Percentiles rank a stretch among this genome's conserved stretches.
These are phyloP conservation scores for Gypsophila paniculata DNA, from an alignment of 179 eudicot genomes.

Conservation along the genomic window DNA sequence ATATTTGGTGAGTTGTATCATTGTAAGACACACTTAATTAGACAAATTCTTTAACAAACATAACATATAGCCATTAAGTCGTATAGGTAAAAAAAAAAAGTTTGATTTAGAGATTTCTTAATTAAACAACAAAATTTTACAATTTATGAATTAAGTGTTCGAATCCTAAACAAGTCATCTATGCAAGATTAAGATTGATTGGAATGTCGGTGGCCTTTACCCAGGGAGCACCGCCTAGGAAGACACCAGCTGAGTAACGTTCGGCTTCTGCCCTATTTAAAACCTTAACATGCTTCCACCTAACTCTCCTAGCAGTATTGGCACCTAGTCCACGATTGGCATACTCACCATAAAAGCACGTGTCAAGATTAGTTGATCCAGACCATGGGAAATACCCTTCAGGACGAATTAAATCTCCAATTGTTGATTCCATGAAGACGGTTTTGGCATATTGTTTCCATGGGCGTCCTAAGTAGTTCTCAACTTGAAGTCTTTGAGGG, in stretches of 20 bases:
- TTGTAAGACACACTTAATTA: too few species aligned
- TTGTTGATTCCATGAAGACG: conserved; percentile 31
- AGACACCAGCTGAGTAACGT: conserved; percentile 20
- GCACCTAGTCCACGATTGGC: conserved; percentile 41
- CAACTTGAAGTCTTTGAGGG: conserved; percentile 18
- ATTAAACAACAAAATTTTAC: too few species aligned
- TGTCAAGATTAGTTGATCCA: conserved; percentile 9
- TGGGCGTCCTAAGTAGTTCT: conserved; percentile 42
- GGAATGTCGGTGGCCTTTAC: conserved; percentile 25
- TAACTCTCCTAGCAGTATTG: conserved; percentile 22
- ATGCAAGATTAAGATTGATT: conserved; percentile 13
- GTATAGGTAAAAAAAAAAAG: too few species aligned
- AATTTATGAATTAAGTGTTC: too few species aligned
- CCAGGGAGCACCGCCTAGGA: conserved; percentile 36
- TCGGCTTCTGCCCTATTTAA: conserved; percentile 27
- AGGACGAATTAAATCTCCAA: conserved; percentile 42
- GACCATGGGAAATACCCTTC: conserved; percentile 36
- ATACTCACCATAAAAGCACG: conserved; percentile 33
- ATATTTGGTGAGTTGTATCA: too few species aligned
- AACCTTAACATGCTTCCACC: conserved; percentile 30
- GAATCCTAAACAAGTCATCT: neutral
- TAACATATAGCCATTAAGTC: too few species aligned
- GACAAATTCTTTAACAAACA: too few species aligned
- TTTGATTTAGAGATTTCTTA: too few species aligned
- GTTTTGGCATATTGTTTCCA: conserved; percentile 37